Evolutionary conservation across 805 yeast species (phyloP), one percentile per base, ranked within the genome.

Genomic region (Saturnispora hagleri): DNA sequence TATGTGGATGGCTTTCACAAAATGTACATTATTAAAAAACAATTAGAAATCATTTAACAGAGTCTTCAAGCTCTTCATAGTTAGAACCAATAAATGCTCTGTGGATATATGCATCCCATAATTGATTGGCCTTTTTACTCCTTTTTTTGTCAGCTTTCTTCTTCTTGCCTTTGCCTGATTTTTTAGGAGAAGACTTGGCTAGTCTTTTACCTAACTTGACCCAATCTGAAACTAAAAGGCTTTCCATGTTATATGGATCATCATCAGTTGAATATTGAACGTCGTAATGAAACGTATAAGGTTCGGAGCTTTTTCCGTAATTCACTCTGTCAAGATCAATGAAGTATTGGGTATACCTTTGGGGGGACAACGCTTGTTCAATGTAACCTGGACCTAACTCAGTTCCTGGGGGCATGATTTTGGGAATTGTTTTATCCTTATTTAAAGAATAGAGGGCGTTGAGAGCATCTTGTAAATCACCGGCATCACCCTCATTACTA

Each of bases 351-450:
- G 80, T 80, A 66, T 82, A 89, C 54, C 80, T 70, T 40, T 77
- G 74, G 0, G 96, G 96, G 0, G 91, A 73, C 57, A 86, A 86
- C 33, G 80, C 62, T 68, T 87, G 95, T 2, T 82, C 77, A 2
- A 69, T 67, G 62, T 83, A 86, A 0, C 84, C 96, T 2, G 96
- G 96, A 0, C 96, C 96, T 38, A 82, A 63, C 1, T 77, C 73
- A 20, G 70, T 52, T 13, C 67, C 63, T 2, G 56, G 58, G 4
- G 93, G 91, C 77, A 74, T 83, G 46, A 67, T 70, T 49, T 71
- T 77, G 40, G 75, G 96, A 71, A 70, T 76, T 0, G 91, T 78
- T 51, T 75, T 80, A 65, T 87, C 95, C 22, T 48, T 62, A 18
- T 26, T 31, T 7, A 54, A 55, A 3, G 57, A 26, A 12, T 46